Conservation (phyloP, 2,329 filamentous ascomycete genomes). For the Pochonia chlamydosporia region DNA sequence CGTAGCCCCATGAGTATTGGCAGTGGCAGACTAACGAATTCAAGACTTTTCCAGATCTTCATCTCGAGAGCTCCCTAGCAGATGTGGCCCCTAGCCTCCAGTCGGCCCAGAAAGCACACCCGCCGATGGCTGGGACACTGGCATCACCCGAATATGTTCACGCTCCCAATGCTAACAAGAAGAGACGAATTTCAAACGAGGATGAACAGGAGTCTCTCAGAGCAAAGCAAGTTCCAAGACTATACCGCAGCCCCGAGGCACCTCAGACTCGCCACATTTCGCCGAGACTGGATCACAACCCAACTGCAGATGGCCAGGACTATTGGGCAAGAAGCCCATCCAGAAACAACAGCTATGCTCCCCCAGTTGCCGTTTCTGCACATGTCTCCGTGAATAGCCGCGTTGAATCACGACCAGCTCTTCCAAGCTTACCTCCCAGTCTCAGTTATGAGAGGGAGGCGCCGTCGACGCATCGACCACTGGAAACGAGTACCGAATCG, state of each 20-base stretch:
- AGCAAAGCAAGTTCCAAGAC: conserved; percentile 39
- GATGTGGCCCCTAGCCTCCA: not conserved
- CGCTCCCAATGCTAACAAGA: conserved; percentile 43
- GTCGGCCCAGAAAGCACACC: conserved; percentile 2
- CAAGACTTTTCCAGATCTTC: conserved; percentile 38
- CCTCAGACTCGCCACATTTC: conserved; percentile 28
- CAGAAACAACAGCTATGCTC: conserved; percentile 26
- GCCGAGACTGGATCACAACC: conserved; percentile 22
- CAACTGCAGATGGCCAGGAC: no score
- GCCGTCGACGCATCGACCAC: conserved; percentile 23
- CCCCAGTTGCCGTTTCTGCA: conserved; percentile 18
- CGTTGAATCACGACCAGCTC: conserved; percentile 27
- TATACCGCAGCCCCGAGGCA: conserved; percentile 33
- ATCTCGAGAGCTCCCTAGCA: conserved; percentile 17
- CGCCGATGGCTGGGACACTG: not conserved
- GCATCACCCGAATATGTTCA: conserved; percentile 43
- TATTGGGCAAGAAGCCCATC: conserved; percentile 5
- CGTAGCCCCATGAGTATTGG: not conserved
- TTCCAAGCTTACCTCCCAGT: conserved; percentile 34
- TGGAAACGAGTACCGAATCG: conserved; percentile 12
- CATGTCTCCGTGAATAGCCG: conserved; percentile 29
- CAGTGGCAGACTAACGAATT: conserved; percentile 13
- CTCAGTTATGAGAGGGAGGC: conserved; percentile 31
- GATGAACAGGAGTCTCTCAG: conserved; percentile 32
- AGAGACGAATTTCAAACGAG: conserved; percentile 38